Evolutionary conservation across 108 stramenopile genomes (phyloP), one percentile per base, ranked within the genome.

Genomic region (Fragilaria crotonensis): DNA sequence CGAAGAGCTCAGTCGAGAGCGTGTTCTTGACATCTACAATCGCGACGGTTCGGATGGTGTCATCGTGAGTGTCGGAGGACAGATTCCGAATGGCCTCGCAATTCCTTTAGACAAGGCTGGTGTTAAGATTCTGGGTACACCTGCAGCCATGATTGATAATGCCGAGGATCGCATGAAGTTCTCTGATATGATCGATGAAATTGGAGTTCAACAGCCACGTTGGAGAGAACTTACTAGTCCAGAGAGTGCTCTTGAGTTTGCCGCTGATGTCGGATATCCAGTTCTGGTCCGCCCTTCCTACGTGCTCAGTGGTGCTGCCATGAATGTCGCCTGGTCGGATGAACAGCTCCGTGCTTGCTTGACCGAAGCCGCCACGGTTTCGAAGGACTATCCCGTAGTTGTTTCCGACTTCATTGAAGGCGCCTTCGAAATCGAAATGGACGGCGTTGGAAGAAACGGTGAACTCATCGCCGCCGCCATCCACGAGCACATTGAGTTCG

Each of bases 161-260:
- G 98, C 98, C 36, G 98, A 99, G 75, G 98, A 99, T 77, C 92
- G 96, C 31, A 80, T 73, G 66, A 95, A 94, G 76, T 98, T 98
- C 72, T 91, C 89, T 51, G 89, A 87, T 51, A 90, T 96, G 90
- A 88, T 96, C 70, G 97, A 98, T 78, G 85, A 93, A 66, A 83
- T 96, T 64, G 95, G 94, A 48, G 83, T 97, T 14, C 85, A 97
- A 59, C 98, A 98, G 79, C 94, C 97, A 25, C 72, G 80, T 27
- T 98, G 98, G 98, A 70, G 83, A 53, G 95, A 95, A 67, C 88
- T 98, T 44, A 89, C 90, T 28, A 85, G 81, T 51, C 69, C 70
- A 11, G 78, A 87, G 19, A 79, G 78, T 45, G 98, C 98, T 30
- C 48, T 96, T 26, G 72, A 79, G 45, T 98, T 98, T 62, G 98